Evolutionary conservation across 83 land plant genomes (phyloP), one percentile per base, ranked within the genome.

Genomic region (Diphasiastrum complanatum): DNA sequence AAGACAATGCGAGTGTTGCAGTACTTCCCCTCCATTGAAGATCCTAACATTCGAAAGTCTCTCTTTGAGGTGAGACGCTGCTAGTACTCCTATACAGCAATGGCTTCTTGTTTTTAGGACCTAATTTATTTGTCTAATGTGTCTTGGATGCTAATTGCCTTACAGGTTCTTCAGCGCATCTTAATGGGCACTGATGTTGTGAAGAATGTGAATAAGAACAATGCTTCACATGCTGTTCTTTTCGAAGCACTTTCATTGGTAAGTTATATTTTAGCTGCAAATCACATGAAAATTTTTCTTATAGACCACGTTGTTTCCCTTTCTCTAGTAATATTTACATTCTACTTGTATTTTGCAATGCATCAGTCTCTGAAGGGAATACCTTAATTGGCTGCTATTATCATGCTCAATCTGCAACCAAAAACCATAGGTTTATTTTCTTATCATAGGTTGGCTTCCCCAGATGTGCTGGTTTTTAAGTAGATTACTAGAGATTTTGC

Each of bases 1-100:
- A 54, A 54, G n/a, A 54, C 58, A 54, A 54, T 54, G 58, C 58
- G 58, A 26, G 58, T 54, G 4, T 54, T 54, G 33, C 58, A 54
- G 29, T 54, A 54, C n/a, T 54, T 54, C n/a, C 58, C 58, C 3
- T 5, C 34, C 36, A 54, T 54, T 54, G 58, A 54, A 18, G 58
- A 54, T 26, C 58, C 58, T 28, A n/a, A n/a, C n/a, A 54, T 54
- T 28, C n/a, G 58, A 33, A 18, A 33, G 5, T 54, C 58, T 28
- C 58, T 54, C 29, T n/a, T 30, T 28, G 58, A 54, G 58, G 58
- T 54, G 14, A 28, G 6, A 8, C 8, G 14, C 14, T 8, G 43
- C 8, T 38, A 38, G n/a, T n/a, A n/a, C n/a, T n/a, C n/a, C n/a
- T n/a, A n/a, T n/a, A n/a, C n/a, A n/a, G n/a, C n/a, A n/a, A n/a